Evolutionary conservation across 2,329 filamentous ascomycete species (phyloP).

Genomic region (Arachnopeziza araneosa): DNA sequence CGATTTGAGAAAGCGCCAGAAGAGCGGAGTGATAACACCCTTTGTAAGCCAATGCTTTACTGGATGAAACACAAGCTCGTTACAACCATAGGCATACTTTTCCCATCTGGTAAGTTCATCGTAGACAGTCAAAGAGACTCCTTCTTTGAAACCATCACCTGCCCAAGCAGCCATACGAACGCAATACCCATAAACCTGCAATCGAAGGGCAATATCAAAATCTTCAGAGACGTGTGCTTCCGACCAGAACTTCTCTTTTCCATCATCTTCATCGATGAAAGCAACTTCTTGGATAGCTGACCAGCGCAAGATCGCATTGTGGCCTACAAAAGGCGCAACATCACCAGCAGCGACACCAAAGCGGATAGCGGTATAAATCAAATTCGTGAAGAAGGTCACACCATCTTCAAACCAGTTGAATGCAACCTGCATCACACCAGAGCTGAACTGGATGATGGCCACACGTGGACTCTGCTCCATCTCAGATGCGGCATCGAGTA

Average conservation of each 20-base stretch:
- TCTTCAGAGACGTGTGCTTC: constrained; percentile 59
- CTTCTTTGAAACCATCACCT: constrained; percentile 72
- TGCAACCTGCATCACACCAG: constrained; percentile 73
- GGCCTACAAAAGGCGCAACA: constrained; percentile 74
- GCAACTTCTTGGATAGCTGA: constrained; percentile 67
- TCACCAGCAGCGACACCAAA: constrained; percentile 74
- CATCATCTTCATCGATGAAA: constrained; percentile 59
- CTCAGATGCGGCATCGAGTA: constrained; percentile 73
- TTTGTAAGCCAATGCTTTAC: constrained; percentile 65
- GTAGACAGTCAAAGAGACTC: constrained; percentile 77
- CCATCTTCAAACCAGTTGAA: constrained; percentile 67
- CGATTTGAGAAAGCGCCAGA: constrained; percentile 66
- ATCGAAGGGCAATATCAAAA: constrained; percentile 74
- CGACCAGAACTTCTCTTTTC: constrained; percentile 75
- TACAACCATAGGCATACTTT: constrained; percentile 81
- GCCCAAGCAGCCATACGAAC: constrained; percentile 69
- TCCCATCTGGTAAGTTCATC: constrained; percentile 82
- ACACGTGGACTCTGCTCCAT: constrained; percentile 77
- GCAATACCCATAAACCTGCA: constrained; percentile 67
- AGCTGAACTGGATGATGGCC: constrained; percentile 71
- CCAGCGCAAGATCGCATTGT: constrained; percentile 73
- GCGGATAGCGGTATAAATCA: constrained; percentile 70
- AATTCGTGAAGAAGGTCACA: constrained; percentile 65
- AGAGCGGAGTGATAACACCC: constrained; percentile 74
- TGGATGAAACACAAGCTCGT: constrained; percentile 75